Evolutionary conservation across 768 basidiomycete species (phyloP).

Genomic region (Boletus speciosus): DNA sequence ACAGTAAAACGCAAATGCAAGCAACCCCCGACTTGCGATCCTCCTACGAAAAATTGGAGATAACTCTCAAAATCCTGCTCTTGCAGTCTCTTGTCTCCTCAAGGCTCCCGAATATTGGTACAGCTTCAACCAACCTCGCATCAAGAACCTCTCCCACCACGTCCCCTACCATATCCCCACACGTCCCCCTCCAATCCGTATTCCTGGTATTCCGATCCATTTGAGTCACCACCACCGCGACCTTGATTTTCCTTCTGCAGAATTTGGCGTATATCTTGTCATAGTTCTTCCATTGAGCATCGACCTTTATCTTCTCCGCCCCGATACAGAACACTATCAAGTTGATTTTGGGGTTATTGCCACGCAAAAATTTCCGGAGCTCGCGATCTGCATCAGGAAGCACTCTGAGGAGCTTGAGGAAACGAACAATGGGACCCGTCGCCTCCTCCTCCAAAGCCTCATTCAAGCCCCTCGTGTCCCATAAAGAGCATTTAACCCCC

Average conservation of each 20-base stretch:
- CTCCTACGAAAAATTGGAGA: conserved; percentile 4
- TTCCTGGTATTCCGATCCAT: neutral
- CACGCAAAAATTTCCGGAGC: conserved; percentile 10
- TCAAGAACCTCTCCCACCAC: conserved; percentile 1
- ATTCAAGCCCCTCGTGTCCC: conserved; percentile 14
- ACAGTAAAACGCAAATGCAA: neutral
- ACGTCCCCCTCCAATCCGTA: neutral
- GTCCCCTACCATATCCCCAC: neutral
- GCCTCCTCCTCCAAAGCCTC: conserved; percentile 4
- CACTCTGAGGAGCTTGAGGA: conserved; percentile 4
- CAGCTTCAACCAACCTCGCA: conserved; percentile 3
- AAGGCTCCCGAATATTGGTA: neutral
- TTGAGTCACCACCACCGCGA: conserved; percentile 16
- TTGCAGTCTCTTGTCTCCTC: conserved; percentile 1
- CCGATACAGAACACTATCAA: conserved; percentile 13
- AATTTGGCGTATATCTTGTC: conserved; percentile 12
- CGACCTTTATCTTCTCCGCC: conserved; percentile 1
- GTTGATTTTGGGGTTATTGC: conserved; percentile 6
- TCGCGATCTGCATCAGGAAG: conserved; percentile 7
- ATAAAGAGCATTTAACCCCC: neutral
- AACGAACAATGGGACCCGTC: neutral
- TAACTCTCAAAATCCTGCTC: neutral
- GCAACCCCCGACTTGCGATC: neutral
- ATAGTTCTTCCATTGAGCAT: conserved; percentile 12
- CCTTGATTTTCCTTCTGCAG: conserved; percentile 5